Base-by-base conservation (phyloP, 352 stramenopile species). In the Pythium aquatile region DNA sequence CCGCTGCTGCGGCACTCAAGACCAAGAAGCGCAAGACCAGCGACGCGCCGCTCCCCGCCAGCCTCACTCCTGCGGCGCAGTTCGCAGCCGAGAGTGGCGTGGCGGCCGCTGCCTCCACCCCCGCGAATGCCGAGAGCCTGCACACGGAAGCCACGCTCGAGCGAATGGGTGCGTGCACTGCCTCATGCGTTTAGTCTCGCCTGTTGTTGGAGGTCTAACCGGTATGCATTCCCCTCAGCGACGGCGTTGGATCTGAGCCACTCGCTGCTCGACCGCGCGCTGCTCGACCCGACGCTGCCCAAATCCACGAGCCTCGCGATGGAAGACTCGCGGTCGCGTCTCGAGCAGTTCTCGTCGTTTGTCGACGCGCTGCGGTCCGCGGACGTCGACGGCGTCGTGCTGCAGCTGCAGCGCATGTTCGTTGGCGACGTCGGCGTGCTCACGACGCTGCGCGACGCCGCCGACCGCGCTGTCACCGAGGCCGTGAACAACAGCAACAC, bases 1-100 rank as follows among this genome's bases (percentile, higher is more conserved):
- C 62, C 28, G 39, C 57, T 24, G 39, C 57, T 24, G 62, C 62
- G 14, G 57, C 52, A 1, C 32, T 70, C 5, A 67, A 72, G 55
- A 63, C 52, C 54, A 89, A 89, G 71, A 91, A 89, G 70, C 80
- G 83, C 66, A 88, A 88, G 72, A 77, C 65, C 10, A 73, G 66
- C 56, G 66, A 69, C 32, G 59, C 66, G 28, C 66, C 66, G 20
- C 56, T 68, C 55, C 67, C 68, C 26, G 52, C 55, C 44, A 62
- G 26, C 54, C 63, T 61, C 30, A 42, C 52, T 16, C 6, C 47
- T 20, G 47, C 47, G 1, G 47, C 52, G 17, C 47, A 39, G 16
- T 37, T 51, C 16, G 46, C 37, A 30, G 29, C 46, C 28, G 37
- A 58, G 1, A 57, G 67, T 7, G 39, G 20, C 58, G 24, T 52